These are phyloP conservation scores for Candida pseudoviswanathii DNA, from an alignment of 1,139 yeast genomes.

Conservation along the genomic window DNA sequence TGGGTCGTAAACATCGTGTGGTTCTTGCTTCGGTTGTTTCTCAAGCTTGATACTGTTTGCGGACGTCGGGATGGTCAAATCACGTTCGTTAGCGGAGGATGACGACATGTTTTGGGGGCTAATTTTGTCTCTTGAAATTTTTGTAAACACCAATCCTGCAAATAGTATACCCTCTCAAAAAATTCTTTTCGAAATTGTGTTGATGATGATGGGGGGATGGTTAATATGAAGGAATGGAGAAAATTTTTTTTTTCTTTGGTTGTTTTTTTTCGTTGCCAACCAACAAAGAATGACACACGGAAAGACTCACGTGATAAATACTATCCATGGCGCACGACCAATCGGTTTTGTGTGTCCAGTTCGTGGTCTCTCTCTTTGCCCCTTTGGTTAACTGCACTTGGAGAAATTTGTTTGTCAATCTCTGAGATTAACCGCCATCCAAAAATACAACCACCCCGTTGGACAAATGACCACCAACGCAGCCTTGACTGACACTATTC, in stretches of 20 bases:
- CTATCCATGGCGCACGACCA: background rate
- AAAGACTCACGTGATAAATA: background rate
- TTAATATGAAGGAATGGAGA: constrained; percentile 7
- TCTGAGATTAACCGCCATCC: background rate
- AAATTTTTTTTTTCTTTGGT: background rate
- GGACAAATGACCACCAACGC: constrained; percentile 1
- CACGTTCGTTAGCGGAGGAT: constrained; percentile 1
- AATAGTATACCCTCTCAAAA: constrained; percentile 2
- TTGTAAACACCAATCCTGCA: constrained; percentile 8
- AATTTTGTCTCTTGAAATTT: constrained; percentile 1
- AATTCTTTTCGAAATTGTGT: background rate
- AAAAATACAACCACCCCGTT: background rate
- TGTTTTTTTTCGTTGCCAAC: background rate
- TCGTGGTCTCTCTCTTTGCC: background rate
- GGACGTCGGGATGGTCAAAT: constrained; percentile 2
- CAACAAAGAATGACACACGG: background rate
- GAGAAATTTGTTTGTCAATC: too few relatives aligned
- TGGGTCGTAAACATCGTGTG: constrained; percentile 14
- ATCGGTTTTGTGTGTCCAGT: background rate
- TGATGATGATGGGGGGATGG: background rate
- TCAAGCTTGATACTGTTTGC: background rate
- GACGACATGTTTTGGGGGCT: constrained; percentile 4
- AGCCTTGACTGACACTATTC: background rate
- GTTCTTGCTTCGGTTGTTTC: background rate
- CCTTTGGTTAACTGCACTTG: background rate